Base-by-base conservation (phyloP, 495 filamentous ascomycete species). In the Penicillium cataractarum region DNA sequence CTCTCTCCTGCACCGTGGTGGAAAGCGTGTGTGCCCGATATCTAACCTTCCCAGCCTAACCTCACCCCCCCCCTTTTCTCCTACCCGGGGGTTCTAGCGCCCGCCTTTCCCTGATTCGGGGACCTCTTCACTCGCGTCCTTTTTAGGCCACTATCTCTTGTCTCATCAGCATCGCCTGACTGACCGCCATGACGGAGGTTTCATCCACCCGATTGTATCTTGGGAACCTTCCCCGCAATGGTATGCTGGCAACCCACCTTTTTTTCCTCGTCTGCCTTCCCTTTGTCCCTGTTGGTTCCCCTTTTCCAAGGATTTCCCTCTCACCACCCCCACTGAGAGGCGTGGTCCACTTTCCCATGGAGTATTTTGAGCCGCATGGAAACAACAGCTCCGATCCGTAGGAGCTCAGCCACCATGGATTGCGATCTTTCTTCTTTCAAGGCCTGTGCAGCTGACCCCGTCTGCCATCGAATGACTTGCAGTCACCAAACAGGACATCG, bases 401-500 rank as follows among this genome's bases (percentile, higher is more conserved):
- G 32, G 51, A 32, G n/a, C 29, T 37, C 32, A 27, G 31, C 32
- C 51, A 54, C 31, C 10, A 19, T 27, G 49, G 54, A 57, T 33
- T n/a, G 31, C 17, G 17, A 52, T 12, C 42, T 62, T n/a, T 31
- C 40, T 58, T 32, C 42, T 55, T 33, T 50, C 37, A 21, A 56
- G 31, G n/a, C 57, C 13, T 19, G 19, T 29, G 26, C n/a, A 52
- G 65, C 62, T 68, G 46, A 68, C 55, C 42, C 69, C 69, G 62
- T 71, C 63, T 68, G 24, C 31, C 52, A 58, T 56, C 54, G 58
- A 52, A 62, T 57, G 61, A 65, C 57, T 60, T 76, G 68, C 79
- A 97, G 93, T 92, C 69, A 97, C 93, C 74, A 98, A 98, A 81
- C 87, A 89, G 75, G 96, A 98, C 72, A 90, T 99, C 72, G 94